These are phyloP conservation scores for Diaporthe nobilis DNA, from an alignment of 2,329 filamentous ascomycete genomes.

Conservation along the genomic window DNA sequence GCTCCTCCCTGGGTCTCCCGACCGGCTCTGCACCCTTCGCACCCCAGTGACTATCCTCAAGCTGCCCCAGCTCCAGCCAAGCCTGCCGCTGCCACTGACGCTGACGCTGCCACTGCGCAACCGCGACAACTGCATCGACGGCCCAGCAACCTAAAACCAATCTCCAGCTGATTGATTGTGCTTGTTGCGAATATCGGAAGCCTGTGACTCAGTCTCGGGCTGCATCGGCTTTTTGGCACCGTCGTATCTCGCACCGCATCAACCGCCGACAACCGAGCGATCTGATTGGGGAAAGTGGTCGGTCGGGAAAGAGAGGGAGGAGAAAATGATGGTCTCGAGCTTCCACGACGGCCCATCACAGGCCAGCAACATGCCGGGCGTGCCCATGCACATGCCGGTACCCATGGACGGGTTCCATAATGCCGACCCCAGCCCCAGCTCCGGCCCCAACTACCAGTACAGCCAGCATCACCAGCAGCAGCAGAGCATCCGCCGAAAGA, in stretches of 20 bases:
- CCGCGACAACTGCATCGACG: slow-evolving; percentile 35
- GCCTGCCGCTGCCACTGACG: slow-evolving; percentile 25
- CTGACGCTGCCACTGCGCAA: slow-evolving; percentile 28
- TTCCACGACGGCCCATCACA: slow-evolving; percentile 37
- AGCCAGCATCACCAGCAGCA: slow-evolving; percentile 40
- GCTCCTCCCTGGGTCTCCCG: slow-evolving; percentile 10
- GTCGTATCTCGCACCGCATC: slow-evolving; percentile 9
- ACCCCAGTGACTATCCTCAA: slow-evolving; percentile 20
- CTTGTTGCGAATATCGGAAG: slow-evolving; percentile 8
- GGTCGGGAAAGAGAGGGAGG: slow-evolving; percentile 1
- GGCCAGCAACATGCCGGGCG: slow-evolving; percentile 26
- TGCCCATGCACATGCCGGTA: slow-evolving; percentile 39
- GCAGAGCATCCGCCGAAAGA: slow-evolving; percentile 60
- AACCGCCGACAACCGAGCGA: not conserved
- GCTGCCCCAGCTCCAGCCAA: slow-evolving; percentile 1
- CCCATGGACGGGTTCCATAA: slow-evolving; percentile 34
- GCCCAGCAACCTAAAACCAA: not conserved
- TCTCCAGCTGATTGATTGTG: not conserved
- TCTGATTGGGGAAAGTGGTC: slow-evolving; percentile 30
- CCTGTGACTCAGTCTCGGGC: slow-evolving; percentile 31
- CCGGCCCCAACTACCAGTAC: slow-evolving; percentile 15
- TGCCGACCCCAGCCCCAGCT: slow-evolving; percentile 21
- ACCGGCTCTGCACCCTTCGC: slow-evolving; percentile 3
- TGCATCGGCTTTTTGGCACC: slow-evolving; percentile 21
- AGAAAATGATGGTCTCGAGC: slow-evolving; percentile 40